These are phyloP conservation scores for Metarhizium album DNA, from an alignment of 2,329 filamentous ascomycete species.

Conservation along the genomic window DNA sequence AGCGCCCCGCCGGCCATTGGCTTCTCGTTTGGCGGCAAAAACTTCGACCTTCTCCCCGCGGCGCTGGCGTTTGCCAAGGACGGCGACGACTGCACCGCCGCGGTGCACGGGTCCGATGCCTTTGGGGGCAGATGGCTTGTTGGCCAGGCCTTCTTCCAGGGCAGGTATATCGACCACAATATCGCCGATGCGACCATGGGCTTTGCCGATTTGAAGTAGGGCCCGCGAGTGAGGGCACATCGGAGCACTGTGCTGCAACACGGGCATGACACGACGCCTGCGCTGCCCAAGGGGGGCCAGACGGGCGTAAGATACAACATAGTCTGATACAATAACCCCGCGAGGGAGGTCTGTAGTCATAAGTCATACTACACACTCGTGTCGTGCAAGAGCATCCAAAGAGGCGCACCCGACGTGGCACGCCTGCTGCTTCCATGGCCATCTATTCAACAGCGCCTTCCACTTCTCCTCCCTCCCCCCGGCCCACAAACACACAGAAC, in stretches of 20 bases:
- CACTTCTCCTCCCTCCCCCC: too few species aligned
- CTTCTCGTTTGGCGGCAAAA: constrained; percentile 7
- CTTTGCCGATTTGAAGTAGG: constrained; percentile 8
- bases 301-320: too few species aligned
- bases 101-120: constrained; percentile 6
- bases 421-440: not conserved
- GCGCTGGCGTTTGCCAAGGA: constrained; percentile 9
- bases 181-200: constrained; percentile 8
- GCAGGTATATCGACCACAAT: constrained; percentile 13
- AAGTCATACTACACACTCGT: not conserved
- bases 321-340: not conserved
- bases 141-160: constrained; percentile 14
- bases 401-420: not conserved
- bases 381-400: not conserved
- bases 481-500: not conserved
- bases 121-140: constrained; percentile 12
- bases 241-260: too few species aligned
- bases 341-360: not conserved
- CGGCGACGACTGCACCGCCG: constrained; percentile 12
- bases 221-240: too few species aligned
- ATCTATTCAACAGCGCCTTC: too few species aligned
- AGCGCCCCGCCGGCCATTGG: constrained; percentile 9
- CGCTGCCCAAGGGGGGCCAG: too few species aligned
- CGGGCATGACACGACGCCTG: too few species aligned
- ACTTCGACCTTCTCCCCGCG: constrained; percentile 10